Conservation (phyloP, 139 green algal species). For the Yamagishiella unicocca region DNA sequence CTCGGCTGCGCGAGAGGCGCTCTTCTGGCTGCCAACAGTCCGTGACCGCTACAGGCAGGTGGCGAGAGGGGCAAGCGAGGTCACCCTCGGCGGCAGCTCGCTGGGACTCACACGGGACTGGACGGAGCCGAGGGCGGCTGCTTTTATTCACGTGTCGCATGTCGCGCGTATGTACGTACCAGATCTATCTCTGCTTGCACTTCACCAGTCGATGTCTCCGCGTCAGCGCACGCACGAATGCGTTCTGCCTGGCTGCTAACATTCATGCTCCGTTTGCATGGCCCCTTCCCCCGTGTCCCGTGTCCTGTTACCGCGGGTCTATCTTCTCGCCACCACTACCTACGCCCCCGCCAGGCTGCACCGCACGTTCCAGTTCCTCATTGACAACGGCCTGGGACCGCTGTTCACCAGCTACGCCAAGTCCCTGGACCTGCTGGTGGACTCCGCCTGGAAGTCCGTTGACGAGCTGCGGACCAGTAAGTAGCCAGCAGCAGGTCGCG, state of each 20-base stretch:
- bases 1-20: slow-evolving; percentile 3
- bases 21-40: slow-evolving; percentile 1
- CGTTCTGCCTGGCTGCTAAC: not conserved
- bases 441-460: not conserved
- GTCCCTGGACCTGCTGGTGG: slow-evolving; percentile 24
- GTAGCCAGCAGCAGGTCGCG: not conserved
- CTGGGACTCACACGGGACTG: not conserved
- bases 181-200: not conserved
- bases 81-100: not conserved
- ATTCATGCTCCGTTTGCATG: not conserved
- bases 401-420: slow-evolving; percentile 1
- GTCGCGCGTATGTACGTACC: not conserved
- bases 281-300: not conserved
- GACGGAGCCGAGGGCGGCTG: not conserved
- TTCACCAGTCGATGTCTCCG: not conserved
- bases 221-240: not conserved
- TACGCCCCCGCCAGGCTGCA: not conserved
- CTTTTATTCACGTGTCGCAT: not conserved
- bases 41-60: not conserved
- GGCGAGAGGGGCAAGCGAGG: not conserved
- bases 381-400: slow-evolving; percentile 25
- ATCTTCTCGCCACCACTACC: not conserved
- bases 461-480: not conserved
- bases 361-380: slow-evolving; percentile 14
- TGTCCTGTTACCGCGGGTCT: too few species aligned